These are phyloP conservation scores for Exophiala alcalophila DNA, from an alignment of 2,329 filamentous ascomycete genomes.

Conservation along the genomic window DNA sequence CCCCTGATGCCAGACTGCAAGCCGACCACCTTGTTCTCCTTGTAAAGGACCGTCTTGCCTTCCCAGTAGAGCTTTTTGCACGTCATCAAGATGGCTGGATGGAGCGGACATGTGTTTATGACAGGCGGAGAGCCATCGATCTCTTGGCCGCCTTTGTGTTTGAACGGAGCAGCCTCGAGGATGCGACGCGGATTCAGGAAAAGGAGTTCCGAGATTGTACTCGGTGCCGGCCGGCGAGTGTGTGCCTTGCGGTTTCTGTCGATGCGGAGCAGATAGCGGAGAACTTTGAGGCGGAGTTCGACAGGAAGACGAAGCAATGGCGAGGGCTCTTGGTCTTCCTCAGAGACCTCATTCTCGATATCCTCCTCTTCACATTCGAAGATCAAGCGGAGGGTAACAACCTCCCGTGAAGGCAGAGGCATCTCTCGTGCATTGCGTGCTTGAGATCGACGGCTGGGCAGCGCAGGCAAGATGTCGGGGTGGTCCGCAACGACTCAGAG, in stretches of 20 bases:
- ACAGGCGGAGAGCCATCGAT: conserved; percentile 23
- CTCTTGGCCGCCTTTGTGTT: conserved; percentile 23
- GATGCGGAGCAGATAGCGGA: conserved; percentile 22
- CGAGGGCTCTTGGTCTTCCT: conserved; percentile 3
- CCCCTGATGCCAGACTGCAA: conserved; percentile 24
- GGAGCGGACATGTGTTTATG: conserved; percentile 17
- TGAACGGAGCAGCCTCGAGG: conserved; percentile 25
- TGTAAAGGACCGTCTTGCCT: conserved; percentile 19
- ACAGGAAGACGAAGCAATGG: conserved; percentile 19
- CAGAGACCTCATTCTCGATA: neutral
- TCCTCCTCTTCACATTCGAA: conserved; percentile 24
- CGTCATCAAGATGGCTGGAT: conserved; percentile 20
- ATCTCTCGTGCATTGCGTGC: conserved; percentile 20
- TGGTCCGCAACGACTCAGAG: neutral
- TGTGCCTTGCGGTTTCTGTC: conserved; percentile 23
- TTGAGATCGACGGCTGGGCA: conserved; percentile 1
- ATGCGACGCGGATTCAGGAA: conserved; percentile 19
- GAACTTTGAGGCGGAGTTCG: conserved; percentile 25
- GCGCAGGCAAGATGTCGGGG: neutral
- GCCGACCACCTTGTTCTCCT: conserved; percentile 23
- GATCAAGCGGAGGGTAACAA: conserved; percentile 23
- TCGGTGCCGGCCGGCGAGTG: conserved; percentile 18
- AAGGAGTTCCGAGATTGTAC: conserved; percentile 15
- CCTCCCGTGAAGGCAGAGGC: conserved; percentile 25
- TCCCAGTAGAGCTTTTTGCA: conserved; percentile 22